A percentile compares a stretch with the other conserved stretches of the same genome.
phyloP scores from a whole-genome alignment of 2,329 filamentous ascomycete species.

The Cryphonectria radicalis region DNA sequence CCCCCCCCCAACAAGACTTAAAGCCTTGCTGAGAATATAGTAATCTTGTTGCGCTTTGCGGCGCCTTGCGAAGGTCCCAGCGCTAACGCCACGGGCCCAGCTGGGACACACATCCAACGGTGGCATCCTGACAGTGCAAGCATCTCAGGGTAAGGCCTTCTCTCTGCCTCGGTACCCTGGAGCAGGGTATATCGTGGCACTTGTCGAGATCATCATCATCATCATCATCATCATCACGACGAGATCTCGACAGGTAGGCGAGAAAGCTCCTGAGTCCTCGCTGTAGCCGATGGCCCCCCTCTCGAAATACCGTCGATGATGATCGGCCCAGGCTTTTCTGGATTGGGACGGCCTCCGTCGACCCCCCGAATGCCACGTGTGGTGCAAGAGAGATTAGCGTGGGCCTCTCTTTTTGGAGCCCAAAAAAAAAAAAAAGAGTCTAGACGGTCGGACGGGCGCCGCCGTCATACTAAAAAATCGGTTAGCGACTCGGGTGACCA shows the following conservation, averaged over 20 bases:
- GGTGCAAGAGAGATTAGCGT: slow-evolving; percentile 4
- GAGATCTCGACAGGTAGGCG: neutral
- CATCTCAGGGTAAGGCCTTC: neutral
- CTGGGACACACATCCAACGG: neutral
- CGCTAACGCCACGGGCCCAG: neutral
- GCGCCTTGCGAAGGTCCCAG: neutral
- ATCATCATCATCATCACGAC: neutral
- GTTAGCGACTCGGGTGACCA: neutral
- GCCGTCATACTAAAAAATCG: neutral
- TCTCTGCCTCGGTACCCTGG: neutral
- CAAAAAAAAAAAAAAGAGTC: neutral
- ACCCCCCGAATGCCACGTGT: slow-evolving; percentile 14
- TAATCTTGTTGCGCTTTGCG: neutral
- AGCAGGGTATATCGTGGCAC: neutral
- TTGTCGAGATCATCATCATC: neutral
- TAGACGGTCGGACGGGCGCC: neutral
- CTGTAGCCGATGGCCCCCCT: slow-evolving; percentile 1
- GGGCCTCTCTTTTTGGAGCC: neutral
- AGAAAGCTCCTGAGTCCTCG: neutral
- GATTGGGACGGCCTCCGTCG: slow-evolving; percentile 2
- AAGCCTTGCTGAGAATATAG: neutral
- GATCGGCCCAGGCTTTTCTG: slow-evolving; percentile 2
- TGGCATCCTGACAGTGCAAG: neutral
- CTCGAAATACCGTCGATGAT: neutral
- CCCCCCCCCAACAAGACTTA: neutral